Conservation (phyloP, 192 early-diverging fungal genomes). For the Powellomyces hirtus region DNA sequence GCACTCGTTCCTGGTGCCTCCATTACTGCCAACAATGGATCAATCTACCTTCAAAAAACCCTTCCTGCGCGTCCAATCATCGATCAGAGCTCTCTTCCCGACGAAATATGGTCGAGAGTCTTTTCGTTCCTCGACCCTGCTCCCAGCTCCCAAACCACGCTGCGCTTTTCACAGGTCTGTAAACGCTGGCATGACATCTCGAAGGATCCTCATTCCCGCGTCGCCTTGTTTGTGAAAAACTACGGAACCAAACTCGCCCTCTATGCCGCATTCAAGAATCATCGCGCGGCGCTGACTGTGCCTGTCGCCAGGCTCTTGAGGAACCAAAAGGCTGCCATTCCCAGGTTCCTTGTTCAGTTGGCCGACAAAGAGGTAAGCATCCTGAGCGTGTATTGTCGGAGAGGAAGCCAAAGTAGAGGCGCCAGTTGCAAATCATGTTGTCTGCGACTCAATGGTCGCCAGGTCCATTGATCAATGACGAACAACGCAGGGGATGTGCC, state of each 20-base stretch:
- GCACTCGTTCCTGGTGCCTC: neutral
- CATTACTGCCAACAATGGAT: neutral
- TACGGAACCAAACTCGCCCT: slow-evolving; percentile 31
- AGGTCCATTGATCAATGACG: too few relatives aligned
- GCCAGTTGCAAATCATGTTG: too few relatives aligned
- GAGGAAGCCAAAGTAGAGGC: neutral
- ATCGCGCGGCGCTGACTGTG: slow-evolving; percentile 27
- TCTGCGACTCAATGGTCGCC: too few relatives aligned
- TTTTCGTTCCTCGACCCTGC: slow-evolving; percentile 29
- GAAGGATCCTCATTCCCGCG: slow-evolving; percentile 38
- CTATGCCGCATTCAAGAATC: slow-evolving; percentile 33
- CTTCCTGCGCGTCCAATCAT: neutral
- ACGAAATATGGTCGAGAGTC: slow-evolving; percentile 34
- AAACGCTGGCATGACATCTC: slow-evolving; percentile 24
- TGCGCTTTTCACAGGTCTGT: slow-evolving; percentile 18
- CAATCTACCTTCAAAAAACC: neutral
- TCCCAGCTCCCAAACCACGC: slow-evolving; percentile 15
- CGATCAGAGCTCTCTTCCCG: slow-evolving; percentile 18
- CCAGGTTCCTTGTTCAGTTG: slow-evolving; percentile 39
- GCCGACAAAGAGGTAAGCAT: slow-evolving; percentile 38
- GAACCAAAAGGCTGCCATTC: slow-evolving; percentile 22
- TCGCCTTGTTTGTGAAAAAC: slow-evolving; percentile 20
- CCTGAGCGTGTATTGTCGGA: neutral
- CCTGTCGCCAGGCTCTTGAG: slow-evolving; percentile 35
- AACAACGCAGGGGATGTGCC: too few relatives aligned